Evolutionary conservation across 805 yeast species (phyloP), one percentile per base, ranked within the genome.

Genomic region (Nematodospora valgi): DNA sequence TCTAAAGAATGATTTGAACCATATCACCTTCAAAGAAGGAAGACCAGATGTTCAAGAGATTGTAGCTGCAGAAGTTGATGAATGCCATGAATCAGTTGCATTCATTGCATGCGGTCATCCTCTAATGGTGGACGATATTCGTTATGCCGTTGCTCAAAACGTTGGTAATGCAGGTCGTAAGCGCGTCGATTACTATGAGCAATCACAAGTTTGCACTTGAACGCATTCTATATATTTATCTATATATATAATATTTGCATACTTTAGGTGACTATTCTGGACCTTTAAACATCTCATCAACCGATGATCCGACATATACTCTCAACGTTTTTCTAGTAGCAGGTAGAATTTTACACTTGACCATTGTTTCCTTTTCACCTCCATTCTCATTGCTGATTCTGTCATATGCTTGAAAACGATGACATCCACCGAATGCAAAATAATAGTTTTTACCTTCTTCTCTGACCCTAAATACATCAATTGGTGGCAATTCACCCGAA

Each of bases 361-460:
- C 94, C 62, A 71, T 47, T 0, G 60, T 53, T 18, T 59, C 64
- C 11, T 43, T 31, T 4, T 45, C 34, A 1, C 47, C 52, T n/a
- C n/a, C n/a, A 5, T 35, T 34, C 20, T 69, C 72, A 2, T 68
- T 63, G 26, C 64, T 68, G 17, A 57, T 38, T 25, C 70, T 60
- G 38, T 86, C 93, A 52, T 87, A 87, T 0, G 95, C 95, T 55
- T 86, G 95, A 46, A 86, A 82, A 43, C 96, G 59, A 52, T 86
- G 96, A 52, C 96, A 86, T 0, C 95, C 95, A 5, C 95, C 96
- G 59, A 86, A 86, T 1, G 89, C 94, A 58, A 84, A 86, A 51
- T 81, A 86, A 54, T 71, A 72, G 23, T 59, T 68, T 32, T 74
- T 59, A 2, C 86, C 91, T 6, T 72, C 54, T 27, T 82, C 82